Evolutionary conservation across 2,329 filamentous ascomycete genomes (phyloP).

Genomic region (Aspergillus novofumigatus): DNA sequence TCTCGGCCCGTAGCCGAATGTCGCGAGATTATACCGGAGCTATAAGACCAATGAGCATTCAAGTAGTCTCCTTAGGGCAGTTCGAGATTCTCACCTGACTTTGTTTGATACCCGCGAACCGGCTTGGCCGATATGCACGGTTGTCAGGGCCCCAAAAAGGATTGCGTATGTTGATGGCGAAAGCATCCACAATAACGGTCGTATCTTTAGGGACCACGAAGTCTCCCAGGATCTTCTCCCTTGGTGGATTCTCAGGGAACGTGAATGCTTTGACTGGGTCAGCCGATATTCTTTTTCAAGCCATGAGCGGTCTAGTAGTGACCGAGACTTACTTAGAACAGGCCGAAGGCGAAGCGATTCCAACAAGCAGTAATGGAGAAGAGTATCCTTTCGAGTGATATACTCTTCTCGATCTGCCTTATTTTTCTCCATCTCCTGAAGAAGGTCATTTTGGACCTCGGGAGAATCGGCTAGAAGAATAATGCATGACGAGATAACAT

Average conservation of each 20-base stretch:
- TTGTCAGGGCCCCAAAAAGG: not conserved
- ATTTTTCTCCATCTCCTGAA: not conserved
- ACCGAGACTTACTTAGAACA: not conserved
- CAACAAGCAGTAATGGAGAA: not conserved
- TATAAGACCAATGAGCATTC: not conserved
- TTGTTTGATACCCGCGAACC: not conserved
- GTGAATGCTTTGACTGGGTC: not conserved
- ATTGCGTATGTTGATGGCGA: not conserved
- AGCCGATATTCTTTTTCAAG: not conserved
- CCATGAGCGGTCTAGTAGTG: not conserved
- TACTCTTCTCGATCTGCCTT: not conserved
- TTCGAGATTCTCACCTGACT: not conserved
- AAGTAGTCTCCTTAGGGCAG: not conserved
- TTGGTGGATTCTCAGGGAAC: not conserved
- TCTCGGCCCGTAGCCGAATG: not conserved
- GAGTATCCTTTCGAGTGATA: not conserved
- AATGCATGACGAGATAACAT: not conserved
- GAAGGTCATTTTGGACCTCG: not conserved
- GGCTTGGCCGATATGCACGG: not conserved
- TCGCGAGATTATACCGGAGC: not conserved
- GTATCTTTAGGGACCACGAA: not conserved
- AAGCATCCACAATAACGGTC: not conserved
- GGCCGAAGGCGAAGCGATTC: not conserved
- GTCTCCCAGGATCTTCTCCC: not conserved
- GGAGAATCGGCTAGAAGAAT: not conserved